Conservation (phyloP, 2,329 filamentous ascomycete genomes). For the Penicillium vulpinum region DNA sequence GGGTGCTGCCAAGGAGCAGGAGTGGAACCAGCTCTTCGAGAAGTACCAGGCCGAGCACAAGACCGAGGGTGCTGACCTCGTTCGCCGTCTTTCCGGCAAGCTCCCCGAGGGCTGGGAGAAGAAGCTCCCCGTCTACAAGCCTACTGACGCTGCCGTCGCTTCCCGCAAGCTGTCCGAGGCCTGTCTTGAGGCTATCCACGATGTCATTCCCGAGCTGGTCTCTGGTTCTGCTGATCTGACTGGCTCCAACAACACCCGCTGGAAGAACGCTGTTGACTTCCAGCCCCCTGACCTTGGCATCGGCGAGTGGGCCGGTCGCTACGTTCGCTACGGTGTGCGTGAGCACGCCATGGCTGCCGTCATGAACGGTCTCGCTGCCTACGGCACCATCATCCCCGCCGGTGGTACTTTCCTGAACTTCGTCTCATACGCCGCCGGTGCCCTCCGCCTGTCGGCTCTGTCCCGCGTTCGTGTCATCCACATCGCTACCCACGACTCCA, state of each 20-base stretch:
- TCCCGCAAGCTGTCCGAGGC: slow-evolving; percentile 96
- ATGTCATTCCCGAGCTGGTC: slow-evolving; percentile 80
- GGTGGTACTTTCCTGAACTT: slow-evolving; percentile 99
- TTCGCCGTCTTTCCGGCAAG: slow-evolving; percentile 74
- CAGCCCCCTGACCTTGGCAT: slow-evolving; percentile 84
- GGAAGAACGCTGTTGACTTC: slow-evolving; percentile 97
- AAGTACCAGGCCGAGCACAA: slow-evolving; percentile 81
- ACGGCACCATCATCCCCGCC: slow-evolving; percentile 92
- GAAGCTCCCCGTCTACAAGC: slow-evolving; percentile 84
- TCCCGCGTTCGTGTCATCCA: slow-evolving; percentile 90
- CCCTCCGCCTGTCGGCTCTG: slow-evolving; percentile 89
- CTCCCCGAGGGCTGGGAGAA: slow-evolving; percentile 98
- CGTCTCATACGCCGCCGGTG: slow-evolving; percentile 93
- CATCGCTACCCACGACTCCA: slow-evolving; percentile 97
- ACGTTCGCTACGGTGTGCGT: slow-evolving; percentile 60
- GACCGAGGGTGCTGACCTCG: slow-evolving; percentile 75
- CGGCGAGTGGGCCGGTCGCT: slow-evolving; percentile 87
- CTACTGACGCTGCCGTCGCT: slow-evolving; percentile 78
- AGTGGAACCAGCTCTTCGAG: slow-evolving; percentile 92
- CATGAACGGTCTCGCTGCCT: slow-evolving; percentile 80
- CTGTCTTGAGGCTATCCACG: slow-evolving; percentile 84
- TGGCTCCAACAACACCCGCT: slow-evolving; percentile 96
- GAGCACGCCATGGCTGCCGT: slow-evolving; percentile 55
- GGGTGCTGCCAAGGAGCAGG: slow-evolving; percentile 84
- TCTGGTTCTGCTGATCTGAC: slow-evolving; percentile 98